Evolutionary conservation across 1,284 basidiomycete species (phyloP).

Genomic region (Veloboletus limbatus): DNA sequence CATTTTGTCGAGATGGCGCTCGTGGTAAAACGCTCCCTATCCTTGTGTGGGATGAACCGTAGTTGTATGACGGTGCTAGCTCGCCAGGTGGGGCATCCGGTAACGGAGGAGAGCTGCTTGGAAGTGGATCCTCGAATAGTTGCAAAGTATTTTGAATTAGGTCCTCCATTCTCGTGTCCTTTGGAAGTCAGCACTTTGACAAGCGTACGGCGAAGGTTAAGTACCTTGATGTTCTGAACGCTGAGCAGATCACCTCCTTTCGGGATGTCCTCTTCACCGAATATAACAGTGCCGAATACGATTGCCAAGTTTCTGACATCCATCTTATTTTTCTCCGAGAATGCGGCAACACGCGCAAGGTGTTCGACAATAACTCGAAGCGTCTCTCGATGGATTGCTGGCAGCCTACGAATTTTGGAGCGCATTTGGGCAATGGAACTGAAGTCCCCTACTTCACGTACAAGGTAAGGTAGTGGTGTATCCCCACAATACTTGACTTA

Average conservation of each 20-base stretch:
- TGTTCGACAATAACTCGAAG: conserved; percentile 88
- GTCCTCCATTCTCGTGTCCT: conserved; percentile 90
- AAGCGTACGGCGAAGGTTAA: background rate
- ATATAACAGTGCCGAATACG: conserved; percentile 81
- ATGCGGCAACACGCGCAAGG: conserved; percentile 72
- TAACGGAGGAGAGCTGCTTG: conserved; percentile 53
- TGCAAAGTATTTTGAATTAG: conserved; percentile 67
- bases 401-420: conserved; percentile 80
- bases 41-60: conserved; percentile 66
- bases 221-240: conserved; percentile 71
- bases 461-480: conserved; percentile 8
- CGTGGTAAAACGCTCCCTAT: conserved; percentile 45
- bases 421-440: conserved; percentile 75
- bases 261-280: conserved; percentile 85
- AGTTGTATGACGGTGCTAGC: conserved; percentile 50
- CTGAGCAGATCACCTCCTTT: conserved; percentile 71
- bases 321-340: conserved; percentile 88
- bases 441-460: conserved; percentile 55
- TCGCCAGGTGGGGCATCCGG: conserved; percentile 66
- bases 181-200: conserved; percentile 5
- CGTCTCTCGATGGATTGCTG: conserved; percentile 86
- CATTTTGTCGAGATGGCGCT: conserved; percentile 33
- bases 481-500: conserved; percentile 30
- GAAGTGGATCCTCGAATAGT: conserved; percentile 56
- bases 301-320: conserved; percentile 87